Base-by-base conservation (phyloP, 352 stramenopile genomes). In the Phytophthora europaea region DNA sequence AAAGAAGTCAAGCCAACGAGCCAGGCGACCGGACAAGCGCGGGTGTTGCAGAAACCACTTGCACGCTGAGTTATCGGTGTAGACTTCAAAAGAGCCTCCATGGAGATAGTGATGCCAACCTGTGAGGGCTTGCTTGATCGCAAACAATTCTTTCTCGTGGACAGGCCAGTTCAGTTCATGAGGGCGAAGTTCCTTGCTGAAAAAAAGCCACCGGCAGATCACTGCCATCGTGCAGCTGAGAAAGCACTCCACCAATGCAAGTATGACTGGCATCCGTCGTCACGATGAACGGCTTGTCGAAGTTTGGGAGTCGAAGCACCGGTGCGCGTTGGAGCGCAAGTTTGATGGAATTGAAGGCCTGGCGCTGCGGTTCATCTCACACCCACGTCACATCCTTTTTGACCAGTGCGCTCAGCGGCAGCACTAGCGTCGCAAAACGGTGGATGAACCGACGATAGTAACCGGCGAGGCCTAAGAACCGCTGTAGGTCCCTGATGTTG, bases 61-160 rank as follows among this genome's bases (percentile, higher is more conserved):
- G 40, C 40, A 48, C 16, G 13, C 40, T 4, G 47, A 53, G 47
- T 31, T 53, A 53, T 53, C 47, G 7, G 47, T 23, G 50, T 56
- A 56, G 13, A 56, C 23, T 10, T 56, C 50, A 36, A 56, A 56
- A 4, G 50, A 56, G 23, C 38, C 50, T 20, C 47, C 47, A 53
- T 53, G 47, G 3, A 53, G 47, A 18, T 33, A 53, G 12, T 56
- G 50, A 36, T 13, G 50, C 50, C 50, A 56, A 56, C 23, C 10
- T 22, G 50, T 38, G 23, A 56, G 50, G 5, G 12, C 20, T 18
- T 56, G 23, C 23, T 38, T 56, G 13, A 38, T 56, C 50, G 50
- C 50, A 36, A 56, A 56, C 22, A 56, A n/a, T n/a, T 22, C 40
- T 16, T 48, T 48, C 40, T 48, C 40, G 15, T 48, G 40, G 15